Base-by-base conservation (phyloP, 352 stramenopile genomes). In the Lagenidium sp. region DNA sequence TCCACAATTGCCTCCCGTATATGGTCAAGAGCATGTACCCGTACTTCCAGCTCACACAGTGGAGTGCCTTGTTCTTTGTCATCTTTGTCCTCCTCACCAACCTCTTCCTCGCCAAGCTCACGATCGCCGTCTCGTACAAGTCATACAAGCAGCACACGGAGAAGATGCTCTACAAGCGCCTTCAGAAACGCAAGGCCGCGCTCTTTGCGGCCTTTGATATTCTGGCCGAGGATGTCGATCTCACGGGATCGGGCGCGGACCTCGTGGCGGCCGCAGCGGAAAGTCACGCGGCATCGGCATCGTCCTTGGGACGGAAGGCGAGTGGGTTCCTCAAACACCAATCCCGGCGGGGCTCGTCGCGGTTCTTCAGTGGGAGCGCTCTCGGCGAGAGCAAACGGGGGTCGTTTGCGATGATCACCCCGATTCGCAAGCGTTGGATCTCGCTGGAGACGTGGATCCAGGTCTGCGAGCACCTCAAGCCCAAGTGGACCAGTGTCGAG, bases 131-230 rank as follows among this genome's bases (percentile, higher is more conserved):
- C 18, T 86, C 73, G 13, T 91, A 88, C 58, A 75, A 78, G 43
- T 85, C 73, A 18, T 91, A 91, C 72, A 86, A 87, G 60, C 69
- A 84, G 20, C 80, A 91, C 61, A 91, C 73, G 1, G 79, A 91
- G 44, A 80, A 60, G 36, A 91, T 88, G 76, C 54, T 91, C 6
- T 88, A 77, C 68, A 91, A 91, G 57, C 70, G 76, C 0, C 55
- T 91, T 34, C 76, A 91, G 59, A 91, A 91, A 54, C 79, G 76
- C 35, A 91, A 91, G 43, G 76, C 78, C 0, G 79, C 79, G 12
- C 45, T 91, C 4, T 83, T 65, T 28, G 78, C 78, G 2, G 79
- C 79, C 7, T 91, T 91, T 30, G 79, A 88, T 18, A 77, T 91
- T 29, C 60, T 91, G 7, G 63, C 73, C 1, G 55, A 72, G 20